These are phyloP conservation scores for Starmerella vitae DNA, from an alignment of 805 yeast species.

Conservation along the genomic window DNA sequence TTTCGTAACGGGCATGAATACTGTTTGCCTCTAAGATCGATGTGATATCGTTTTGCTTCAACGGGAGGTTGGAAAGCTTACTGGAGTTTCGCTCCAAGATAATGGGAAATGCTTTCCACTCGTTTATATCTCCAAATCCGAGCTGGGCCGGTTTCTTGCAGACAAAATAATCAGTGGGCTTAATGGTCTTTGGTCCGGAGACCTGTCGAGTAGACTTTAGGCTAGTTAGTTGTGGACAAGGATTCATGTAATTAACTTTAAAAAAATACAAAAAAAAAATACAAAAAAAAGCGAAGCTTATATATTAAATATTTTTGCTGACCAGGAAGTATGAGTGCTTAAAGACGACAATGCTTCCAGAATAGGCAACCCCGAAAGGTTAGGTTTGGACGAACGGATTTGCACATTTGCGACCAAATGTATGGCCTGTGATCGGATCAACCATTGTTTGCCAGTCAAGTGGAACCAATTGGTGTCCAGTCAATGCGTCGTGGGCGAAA, in stretches of 20 bases:
- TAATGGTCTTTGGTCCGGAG: background rate
- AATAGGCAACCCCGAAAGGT: background rate
- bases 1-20: background rate
- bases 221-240: background rate
- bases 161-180: constrained; percentile 3
- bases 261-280: too few species aligned
- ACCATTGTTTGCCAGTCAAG: constrained; percentile 94
- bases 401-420: constrained; percentile 81
- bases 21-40: background rate
- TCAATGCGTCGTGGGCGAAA: constrained; percentile 58
- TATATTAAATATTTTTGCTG: too few species aligned
- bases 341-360: too few species aligned
- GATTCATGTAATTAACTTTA: too few species aligned
- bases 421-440: constrained; percentile 55
- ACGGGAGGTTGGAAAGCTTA: background rate
- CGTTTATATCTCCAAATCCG: background rate
- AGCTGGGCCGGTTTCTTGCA: background rate
- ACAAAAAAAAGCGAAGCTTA: too few species aligned
- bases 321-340: too few species aligned
- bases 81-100: background rate
- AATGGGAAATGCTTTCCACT: background rate
- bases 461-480: constrained; percentile 71
- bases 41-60: background rate
- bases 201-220: constrained; percentile 1
- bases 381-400: constrained; percentile 41